Evolutionary conservation across 495 filamentous ascomycete genomes (phyloP), one percentile per base, ranked within the genome.

Genomic region (Diplogelasinospora grovesii): DNA sequence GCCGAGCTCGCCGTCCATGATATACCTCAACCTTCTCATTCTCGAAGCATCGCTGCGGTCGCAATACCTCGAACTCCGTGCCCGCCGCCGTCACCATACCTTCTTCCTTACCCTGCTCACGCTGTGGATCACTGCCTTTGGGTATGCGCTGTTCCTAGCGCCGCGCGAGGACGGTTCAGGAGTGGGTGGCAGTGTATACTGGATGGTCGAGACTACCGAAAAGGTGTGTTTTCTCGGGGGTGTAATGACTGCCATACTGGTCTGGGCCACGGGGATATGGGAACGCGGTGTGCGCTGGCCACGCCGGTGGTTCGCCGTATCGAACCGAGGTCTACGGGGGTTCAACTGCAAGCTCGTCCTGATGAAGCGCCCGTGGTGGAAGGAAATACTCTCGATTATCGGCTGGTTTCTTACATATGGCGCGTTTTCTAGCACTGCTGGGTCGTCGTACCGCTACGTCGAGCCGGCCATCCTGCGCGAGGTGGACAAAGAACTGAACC

Each of bases 261-360:
- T 95, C 52, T 96, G 89, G 84, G 86, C 80, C 8, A 95, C 89
- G 2, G 92, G 92, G 15, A 85, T 92, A 56, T 97, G 90, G 83
- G 88, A 97, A 51, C 79, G 88, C 27, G 92, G 90, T 22, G 82
- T 97, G 33, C 78, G 90, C 41, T 97, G 93, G 87, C 92, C 92
- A 33, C 75, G 92, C 28, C 78, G 85, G 41, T 98, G 90, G 83
- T 79, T 96, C 47, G 79, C 75, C 45, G 75, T 87, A 33, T 79
- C 89, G 34, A 98, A 97, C 60, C 75, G 89, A 19, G 92, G 92
- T 28, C 71, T 98, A 40, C 75, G 92, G 28, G 82, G 74, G 15
- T 89, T 97, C 75, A 97, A 97, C 60, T 83, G 85, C 65, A 98
- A 98, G 66, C 77, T 98, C 41, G 89, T 98, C 15, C 70, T 95